Evolutionary conservation across 495 filamentous ascomycete genomes (phyloP).

Genomic region (Talaromyces wortmannii): DNA sequence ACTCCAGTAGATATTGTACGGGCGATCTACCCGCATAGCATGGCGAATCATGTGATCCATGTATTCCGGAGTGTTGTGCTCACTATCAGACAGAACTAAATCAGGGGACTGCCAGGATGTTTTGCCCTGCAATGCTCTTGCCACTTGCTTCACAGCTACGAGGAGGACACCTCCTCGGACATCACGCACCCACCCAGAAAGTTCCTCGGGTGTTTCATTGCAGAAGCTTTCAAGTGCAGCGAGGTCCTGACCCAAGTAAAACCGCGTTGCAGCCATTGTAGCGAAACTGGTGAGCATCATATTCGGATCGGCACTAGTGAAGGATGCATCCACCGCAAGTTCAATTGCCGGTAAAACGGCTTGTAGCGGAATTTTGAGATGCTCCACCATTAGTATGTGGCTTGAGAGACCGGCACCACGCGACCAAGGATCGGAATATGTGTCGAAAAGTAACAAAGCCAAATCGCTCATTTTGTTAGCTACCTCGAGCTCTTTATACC

Average conservation of each 20-base stretch:
- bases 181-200: slow-evolving; percentile 66
- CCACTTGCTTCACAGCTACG: slow-evolving; percentile 61
- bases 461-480: slow-evolving; percentile 57
- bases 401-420: slow-evolving; percentile 64
- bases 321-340: slow-evolving; percentile 61
- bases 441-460: slow-evolving; percentile 59
- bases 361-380: slow-evolving; percentile 58
- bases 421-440: slow-evolving; percentile 60
- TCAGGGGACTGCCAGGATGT: slow-evolving; percentile 51
- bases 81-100: slow-evolving; percentile 62
- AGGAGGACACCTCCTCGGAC: slow-evolving; percentile 74
- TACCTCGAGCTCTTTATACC: slow-evolving; percentile 67
- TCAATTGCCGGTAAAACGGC: slow-evolving; percentile 57
- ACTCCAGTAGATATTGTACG: slow-evolving; percentile 65
- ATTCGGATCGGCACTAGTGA: slow-evolving; percentile 66
- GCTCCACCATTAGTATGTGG: slow-evolving; percentile 66
- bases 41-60: slow-evolving; percentile 44
- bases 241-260: slow-evolving; percentile 71
- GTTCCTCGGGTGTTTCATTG: slow-evolving; percentile 66
- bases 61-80: slow-evolving; percentile 60
- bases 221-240: slow-evolving; percentile 69
- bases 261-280: slow-evolving; percentile 59
- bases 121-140: slow-evolving; percentile 78
- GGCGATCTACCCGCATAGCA: slow-evolving; percentile 49
- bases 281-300: slow-evolving; percentile 70